Conservation (phyloP, 2,329 filamentous ascomycete genomes). For the Dactylellina drechsleri region DNA sequence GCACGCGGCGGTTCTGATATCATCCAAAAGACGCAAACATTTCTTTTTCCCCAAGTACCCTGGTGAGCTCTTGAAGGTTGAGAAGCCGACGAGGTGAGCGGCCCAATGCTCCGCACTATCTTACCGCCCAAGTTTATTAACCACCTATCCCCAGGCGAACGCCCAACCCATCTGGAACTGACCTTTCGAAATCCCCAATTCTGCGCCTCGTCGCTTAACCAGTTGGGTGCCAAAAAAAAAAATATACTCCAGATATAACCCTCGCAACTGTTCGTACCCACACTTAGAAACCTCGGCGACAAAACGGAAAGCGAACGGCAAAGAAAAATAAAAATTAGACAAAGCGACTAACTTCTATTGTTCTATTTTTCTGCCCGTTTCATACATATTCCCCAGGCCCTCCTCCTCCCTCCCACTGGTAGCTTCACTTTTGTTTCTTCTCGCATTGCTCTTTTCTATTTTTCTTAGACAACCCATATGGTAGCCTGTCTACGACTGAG, state of each 20-base stretch:
- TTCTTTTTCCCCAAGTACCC: conserved; percentile 6
- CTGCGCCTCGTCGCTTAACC: conserved; percentile 55
- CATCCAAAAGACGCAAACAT: conserved; percentile 12
- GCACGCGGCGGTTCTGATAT: conserved; percentile 50
- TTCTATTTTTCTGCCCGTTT: background rate
- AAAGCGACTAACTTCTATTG: conserved; percentile 2
- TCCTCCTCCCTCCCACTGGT: conserved; percentile 21
- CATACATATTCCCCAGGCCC: conserved; percentile 24
- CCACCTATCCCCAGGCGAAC: conserved; percentile 35
- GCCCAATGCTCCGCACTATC: conserved; percentile 49
- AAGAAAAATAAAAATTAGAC: conserved; percentile 24
- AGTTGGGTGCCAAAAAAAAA: conserved; percentile 35
- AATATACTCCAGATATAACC: conserved; percentile 33
- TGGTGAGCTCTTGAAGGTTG: conserved; percentile 35
- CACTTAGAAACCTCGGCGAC: conserved; percentile 38
- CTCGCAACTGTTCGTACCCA: conserved; percentile 39
- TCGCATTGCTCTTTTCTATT: conserved; percentile 4
- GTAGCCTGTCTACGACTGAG: conserved; percentile 13
- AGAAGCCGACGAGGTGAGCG: conserved; percentile 41
- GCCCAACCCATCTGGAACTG: conserved; percentile 29
- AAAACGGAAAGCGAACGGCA: conserved; percentile 22
- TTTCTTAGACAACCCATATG: background rate
- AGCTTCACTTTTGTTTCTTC: conserved; percentile 4
- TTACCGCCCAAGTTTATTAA: conserved; percentile 55
- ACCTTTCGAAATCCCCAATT: conserved; percentile 13